Base-by-base conservation (phyloP, 2,329 filamentous ascomycete species). In the Xylaria sp. region DNA sequence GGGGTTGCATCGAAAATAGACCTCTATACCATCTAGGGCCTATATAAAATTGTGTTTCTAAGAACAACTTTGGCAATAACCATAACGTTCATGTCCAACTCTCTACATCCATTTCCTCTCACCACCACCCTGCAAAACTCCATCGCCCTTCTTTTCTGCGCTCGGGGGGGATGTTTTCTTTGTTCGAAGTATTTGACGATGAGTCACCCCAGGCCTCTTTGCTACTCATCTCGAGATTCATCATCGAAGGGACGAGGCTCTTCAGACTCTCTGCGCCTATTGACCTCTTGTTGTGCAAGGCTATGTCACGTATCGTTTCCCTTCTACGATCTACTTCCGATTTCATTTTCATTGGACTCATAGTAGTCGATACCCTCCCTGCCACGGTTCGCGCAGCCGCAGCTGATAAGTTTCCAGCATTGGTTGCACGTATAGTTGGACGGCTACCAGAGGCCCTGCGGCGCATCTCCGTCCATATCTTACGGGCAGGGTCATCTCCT, bases 391-490 rank as follows among this genome's bases (percentile, higher is more conserved):
- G 20, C 30, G 12, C 28, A 18, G n/a, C 63, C 10, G 63, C 65
- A 15, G 70, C 53, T 12, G 72, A 53, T 10, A 65, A 28, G 28
- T 69, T 59, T 15, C 71, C 63, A 6, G 56, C 57, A 28, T 71
- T 74, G 46, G 66, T 70, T 8, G 70, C 52, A 39, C 67, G 70
- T 23, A 67, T 72, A 12, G 60, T 61, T 13, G 70, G 68, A 30
- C 68, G 71, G 20, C 68, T 66, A 4, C 68, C 65, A 1, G 71
- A 74, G 10, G 72, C 71, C 4, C 69, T 70, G 34, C 70, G 71
- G n/a, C 75, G 74, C 67, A 78, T 73, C 45, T 75, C 74, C n/a
- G 73, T 74, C 76, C 75, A 78, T 34, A 77, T 76, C 58, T 73
- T 75, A 32, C 74, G 63, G 34, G 74, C 76, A 28, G 75, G 75